Evolutionary conservation across 352 stramenopile species (phyloP), one percentile per base, ranked within the genome.

Genomic region (Phytophthora constricta): DNA sequence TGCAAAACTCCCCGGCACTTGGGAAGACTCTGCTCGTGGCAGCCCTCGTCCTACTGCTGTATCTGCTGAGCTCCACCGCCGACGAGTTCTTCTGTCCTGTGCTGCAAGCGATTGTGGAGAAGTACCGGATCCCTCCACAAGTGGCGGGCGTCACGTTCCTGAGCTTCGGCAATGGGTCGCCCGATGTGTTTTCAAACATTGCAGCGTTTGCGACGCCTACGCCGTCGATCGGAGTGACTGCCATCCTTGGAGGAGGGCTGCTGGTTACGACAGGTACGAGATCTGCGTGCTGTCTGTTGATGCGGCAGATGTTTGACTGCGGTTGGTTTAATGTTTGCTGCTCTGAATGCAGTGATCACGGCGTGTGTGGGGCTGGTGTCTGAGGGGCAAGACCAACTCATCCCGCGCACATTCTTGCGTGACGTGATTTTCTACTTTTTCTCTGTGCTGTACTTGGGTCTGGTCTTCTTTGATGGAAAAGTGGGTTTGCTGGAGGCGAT

Each of bases 111-210:
- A 89, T 95, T 23, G 84, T 95, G 20, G 84, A 91, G 48, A 87
- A 89, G 67, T 92, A 89, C 62, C 82, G 71, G 5, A 88, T 94
- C 43, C 86, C 84, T 25, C 82, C 86, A 1, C 82, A 92, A 23
- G 76, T 94, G 23, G 84, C 86, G 0, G 86, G 86, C 25, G 86
- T 92, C 19, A 94, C 86, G 26, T 92, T 94, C 68, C 69, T 94
- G 37, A 94, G 84, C 69, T 94, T 92, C 33, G 82, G 84, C 20
- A 94, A 94, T 58, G 86, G 84, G 11, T 92, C 84, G 17, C 84
- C 86, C 5, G 84, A 94, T 43, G 82, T 94, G 0, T 92, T 94
- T 50, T 89, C 86, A 41, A 93, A 93, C 28, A 92, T 94, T 20
- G 84, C 84, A 1, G 86, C 84, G 2, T 91, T 94, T 28, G 70